Evolutionary conservation across 208 protist species (phyloP), one percentile per base, ranked within the genome.

Genomic region (Willaertia magna): DNA sequence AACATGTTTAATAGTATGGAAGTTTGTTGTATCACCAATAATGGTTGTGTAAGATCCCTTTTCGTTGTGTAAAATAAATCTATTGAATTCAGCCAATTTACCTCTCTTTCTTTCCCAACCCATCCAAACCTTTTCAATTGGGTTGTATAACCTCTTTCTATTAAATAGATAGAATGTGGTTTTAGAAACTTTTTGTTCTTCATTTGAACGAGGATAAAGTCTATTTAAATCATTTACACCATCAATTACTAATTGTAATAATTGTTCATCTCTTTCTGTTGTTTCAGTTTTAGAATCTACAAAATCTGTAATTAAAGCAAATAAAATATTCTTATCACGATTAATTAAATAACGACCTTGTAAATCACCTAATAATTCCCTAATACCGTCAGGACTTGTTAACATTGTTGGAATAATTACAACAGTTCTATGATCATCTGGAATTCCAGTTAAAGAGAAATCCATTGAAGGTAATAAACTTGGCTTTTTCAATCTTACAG

Each of bases 241-340:
- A 20, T 61, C 39, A 2, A 42, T 20, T 11, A 30, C 48, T 4
- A 39, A 12, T 11, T 52, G 16, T 0, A 85, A 1, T 2, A 85
- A 26, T 3, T n/a, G 22, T 6, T 85, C 47, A 51, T 85, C 82
- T 11, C 49, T 85, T 6, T 46, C 47, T 3, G 61, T 51, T 6
- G 43, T 85, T 51, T 85, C 82, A 40, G 44, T 85, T 26, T 85
- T 85, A 6, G 47, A 30, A 20, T 85, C 82, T 39, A 26, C 43
- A 51, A 85, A 85, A 30, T 85, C 82, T 12, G 82, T 85, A 49
- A 85, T 79, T 11, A 85, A 59, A 39, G 16, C 82, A 78, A 85
- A 85, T 1, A 52, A 26, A 47, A 85, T 85, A 39, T 85, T 85
- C 43, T 48, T 46, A 39, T 85, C 82, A 11, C 67, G 7, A 26